Evolutionary conservation across 495 filamentous ascomycete genomes (phyloP).

Genomic region (Talaromyces proteolyticus): DNA sequence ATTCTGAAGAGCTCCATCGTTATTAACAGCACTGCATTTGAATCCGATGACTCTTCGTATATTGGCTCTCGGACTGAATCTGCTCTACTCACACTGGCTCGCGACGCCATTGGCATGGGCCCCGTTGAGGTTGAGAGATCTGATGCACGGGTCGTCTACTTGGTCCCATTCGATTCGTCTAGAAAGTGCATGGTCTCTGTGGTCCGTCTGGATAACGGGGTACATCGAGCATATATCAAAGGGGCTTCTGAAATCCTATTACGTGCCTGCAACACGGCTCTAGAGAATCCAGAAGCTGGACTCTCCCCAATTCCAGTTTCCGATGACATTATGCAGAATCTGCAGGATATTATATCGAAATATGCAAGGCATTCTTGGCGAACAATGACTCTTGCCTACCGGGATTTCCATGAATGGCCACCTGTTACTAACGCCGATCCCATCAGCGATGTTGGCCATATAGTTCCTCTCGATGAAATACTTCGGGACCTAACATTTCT

Average conservation of each 20-base stretch:
- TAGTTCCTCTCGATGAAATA: constrained; percentile 73
- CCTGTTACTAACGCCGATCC: constrained; percentile 61
- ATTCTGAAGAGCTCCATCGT: constrained; percentile 72
- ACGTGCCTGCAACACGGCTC: constrained; percentile 59
- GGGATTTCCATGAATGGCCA: constrained; percentile 87
- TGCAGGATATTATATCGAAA: constrained; percentile 60
- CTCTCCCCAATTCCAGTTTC: constrained; percentile 50
- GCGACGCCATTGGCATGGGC: constrained; percentile 70
- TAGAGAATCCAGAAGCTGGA: constrained; percentile 61
- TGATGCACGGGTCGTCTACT: constrained; percentile 61
- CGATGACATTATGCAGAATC: constrained; percentile 48
- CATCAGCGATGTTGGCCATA: constrained; percentile 60
- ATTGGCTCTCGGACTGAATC: constrained; percentile 91
- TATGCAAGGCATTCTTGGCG: constrained; percentile 84
- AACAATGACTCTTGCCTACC: constrained; percentile 81
- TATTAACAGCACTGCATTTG: constrained; percentile 85
- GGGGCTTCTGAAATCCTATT: constrained; percentile 87
- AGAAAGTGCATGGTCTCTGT: constrained; percentile 88
- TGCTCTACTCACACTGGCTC: constrained; percentile 69
- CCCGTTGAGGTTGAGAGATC: constrained; percentile 63
- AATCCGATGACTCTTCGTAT: constrained; percentile 62
- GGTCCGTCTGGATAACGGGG: constrained; percentile 55
- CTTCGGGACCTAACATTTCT: constrained; percentile 74
- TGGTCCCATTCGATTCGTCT: constrained; percentile 80
- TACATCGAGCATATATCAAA: constrained; percentile 72